phyloP scores from a whole-genome alignment of 805 yeast genomes.

The Candida piceae region DNA sequence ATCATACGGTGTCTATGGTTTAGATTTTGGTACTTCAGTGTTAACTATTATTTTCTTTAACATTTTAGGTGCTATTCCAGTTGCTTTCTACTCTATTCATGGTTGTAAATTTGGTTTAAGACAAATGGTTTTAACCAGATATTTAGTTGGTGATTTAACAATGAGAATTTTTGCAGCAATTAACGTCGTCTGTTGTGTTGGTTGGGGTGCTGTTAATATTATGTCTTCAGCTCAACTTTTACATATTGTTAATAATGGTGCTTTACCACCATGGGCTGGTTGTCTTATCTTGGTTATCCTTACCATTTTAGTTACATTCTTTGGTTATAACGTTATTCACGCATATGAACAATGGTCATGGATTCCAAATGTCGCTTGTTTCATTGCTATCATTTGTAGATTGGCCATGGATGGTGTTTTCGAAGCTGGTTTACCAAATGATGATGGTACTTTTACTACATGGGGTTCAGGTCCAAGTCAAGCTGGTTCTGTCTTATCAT shows the following conservation, averaged over 20 bases:
- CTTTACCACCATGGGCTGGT: constrained; percentile 88
- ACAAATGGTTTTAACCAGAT: constrained; percentile 80
- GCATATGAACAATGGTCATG: constrained; percentile 79
- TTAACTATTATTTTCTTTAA: constrained; percentile 68
- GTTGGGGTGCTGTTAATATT: constrained; percentile 93
- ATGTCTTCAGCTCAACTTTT: constrained; percentile 84
- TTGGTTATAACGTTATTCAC: constrained; percentile 83
- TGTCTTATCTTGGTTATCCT: constrained; percentile 64
- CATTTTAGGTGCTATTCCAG: constrained; percentile 68
- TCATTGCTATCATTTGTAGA: constrained; percentile 75
- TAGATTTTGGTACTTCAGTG: constrained; percentile 70
- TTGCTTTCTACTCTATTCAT: constrained; percentile 76
- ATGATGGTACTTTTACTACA: constrained; percentile 24
- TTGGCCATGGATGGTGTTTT: constrained; percentile 64
- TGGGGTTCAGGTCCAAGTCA: constrained; percentile 55
- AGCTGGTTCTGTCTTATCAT: constrained; percentile 73
- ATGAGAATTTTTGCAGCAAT: constrained; percentile 74
- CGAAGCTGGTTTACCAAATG: constrained; percentile 38
- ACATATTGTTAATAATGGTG: constrained; percentile 61
- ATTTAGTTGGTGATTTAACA: constrained; percentile 67
- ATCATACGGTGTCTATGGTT: constrained; percentile 54
- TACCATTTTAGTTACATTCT: constrained; percentile 70
- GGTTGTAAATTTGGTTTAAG: constrained; percentile 85
- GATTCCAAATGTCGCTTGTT: constrained; percentile 74
- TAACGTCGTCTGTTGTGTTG: constrained; percentile 81